These are phyloP conservation scores for Citrus hindsii DNA, from an alignment of 345 rosid species.

Conservation along the genomic window DNA sequence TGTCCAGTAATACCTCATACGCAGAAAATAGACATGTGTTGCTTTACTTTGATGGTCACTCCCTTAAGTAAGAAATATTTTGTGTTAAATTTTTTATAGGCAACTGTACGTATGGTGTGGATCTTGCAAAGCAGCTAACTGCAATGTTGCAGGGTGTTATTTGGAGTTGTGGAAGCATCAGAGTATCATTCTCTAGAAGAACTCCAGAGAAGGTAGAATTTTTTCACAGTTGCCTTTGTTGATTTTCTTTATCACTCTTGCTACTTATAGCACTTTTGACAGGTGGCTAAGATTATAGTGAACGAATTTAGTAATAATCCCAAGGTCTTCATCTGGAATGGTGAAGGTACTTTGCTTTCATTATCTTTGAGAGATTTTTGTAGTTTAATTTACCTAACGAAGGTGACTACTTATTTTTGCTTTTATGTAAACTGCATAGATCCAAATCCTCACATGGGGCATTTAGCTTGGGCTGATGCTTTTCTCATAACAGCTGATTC, in stretches of 20 bases:
- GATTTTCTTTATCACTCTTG: neutral
- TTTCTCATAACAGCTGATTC: slow-evolving; percentile 94
- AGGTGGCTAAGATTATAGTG: slow-evolving; percentile 55
- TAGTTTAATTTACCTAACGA: neutral
- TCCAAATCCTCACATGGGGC: slow-evolving; percentile 86
- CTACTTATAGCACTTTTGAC: slow-evolving; percentile 9
- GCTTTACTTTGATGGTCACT: slow-evolving; percentile 1
- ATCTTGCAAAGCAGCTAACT: slow-evolving; percentile 64
- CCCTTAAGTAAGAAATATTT: neutral
- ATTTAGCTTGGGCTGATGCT: slow-evolving; percentile 91
- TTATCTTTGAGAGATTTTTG: neutral
- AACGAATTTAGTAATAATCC: slow-evolving; percentile 50
- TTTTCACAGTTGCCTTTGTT: neutral
- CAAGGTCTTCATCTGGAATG: slow-evolving; percentile 75
- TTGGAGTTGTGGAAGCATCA: slow-evolving; percentile 82
- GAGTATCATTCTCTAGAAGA: slow-evolving; percentile 83
- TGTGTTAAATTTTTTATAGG: slow-evolving; percentile 29
- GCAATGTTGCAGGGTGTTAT: slow-evolving; percentile 58
- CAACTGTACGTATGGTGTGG: slow-evolving; percentile 66
- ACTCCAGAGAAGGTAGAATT: slow-evolving; percentile 58
- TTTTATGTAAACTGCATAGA: slow-evolving; percentile 35
- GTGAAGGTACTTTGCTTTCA: slow-evolving; percentile 50
- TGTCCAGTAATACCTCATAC: neutral
- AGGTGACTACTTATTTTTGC: slow-evolving; percentile 10
- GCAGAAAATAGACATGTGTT: neutral